phyloP scores from a whole-genome alignment of 257 asterid genomes.

The Osmanthus fragrans region DNA sequence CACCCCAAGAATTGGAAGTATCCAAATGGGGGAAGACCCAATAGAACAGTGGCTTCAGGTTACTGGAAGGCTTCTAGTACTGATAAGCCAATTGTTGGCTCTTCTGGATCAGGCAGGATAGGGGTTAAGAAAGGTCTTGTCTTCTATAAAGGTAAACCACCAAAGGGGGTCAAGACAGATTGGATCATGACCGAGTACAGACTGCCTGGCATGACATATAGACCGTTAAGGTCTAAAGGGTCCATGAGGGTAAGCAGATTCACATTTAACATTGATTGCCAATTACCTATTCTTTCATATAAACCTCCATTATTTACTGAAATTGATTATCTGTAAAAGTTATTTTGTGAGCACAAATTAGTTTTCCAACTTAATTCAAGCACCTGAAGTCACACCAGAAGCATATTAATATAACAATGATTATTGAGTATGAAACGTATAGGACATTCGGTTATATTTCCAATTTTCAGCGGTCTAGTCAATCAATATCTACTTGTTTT shows the following conservation, averaged over 20 bases:
- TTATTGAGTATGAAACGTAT: too few species aligned
- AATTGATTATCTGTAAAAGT: too few species aligned
- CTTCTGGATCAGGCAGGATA: constrained; percentile 42
- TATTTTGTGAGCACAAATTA: too few species aligned
- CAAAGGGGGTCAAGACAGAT: constrained; percentile 45
- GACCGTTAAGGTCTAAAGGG: constrained; percentile 44
- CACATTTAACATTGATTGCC: too few species aligned
- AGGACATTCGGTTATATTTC: too few species aligned
- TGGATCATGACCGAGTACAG: constrained; percentile 73
- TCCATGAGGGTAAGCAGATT: constrained; percentile 60
- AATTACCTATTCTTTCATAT: too few species aligned
- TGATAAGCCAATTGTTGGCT: constrained; percentile 46
- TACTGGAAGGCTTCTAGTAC: constrained; percentile 74
- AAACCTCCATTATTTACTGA: too few species aligned
- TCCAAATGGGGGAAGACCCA: constrained; percentile 68
- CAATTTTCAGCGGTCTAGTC: too few species aligned
- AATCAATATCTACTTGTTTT: too few species aligned
- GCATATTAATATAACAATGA: too few species aligned
- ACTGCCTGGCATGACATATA: constrained; percentile 36
- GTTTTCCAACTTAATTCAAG: too few species aligned
- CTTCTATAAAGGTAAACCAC: constrained; percentile 66
- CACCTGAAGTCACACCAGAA: too few species aligned
- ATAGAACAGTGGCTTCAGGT: constrained; percentile 52
- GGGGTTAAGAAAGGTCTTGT: constrained; percentile 62
- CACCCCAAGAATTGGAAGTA: constrained; percentile 69